Percentiles rank a stretch among this genome's conserved stretches.
phyloP scores from a whole-genome alignment of 2,329 filamentous ascomycete genomes.

The Aspergillus amoenus region DNA sequence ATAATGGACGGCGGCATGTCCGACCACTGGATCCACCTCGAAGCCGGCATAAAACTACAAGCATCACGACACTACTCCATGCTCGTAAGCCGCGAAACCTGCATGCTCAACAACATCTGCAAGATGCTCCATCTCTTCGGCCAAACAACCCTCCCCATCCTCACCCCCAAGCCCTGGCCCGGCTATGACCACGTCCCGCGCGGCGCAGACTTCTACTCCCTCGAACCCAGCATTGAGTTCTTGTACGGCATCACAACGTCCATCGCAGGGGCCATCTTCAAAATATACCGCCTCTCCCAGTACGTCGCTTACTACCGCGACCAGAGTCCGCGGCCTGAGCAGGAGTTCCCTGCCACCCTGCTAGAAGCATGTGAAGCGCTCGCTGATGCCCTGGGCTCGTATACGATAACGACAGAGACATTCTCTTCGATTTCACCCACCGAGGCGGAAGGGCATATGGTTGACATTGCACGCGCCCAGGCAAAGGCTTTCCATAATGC shows the following conservation, averaged over 20 bases:
- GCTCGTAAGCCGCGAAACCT: background rate
- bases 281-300: background rate
- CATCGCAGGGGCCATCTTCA: background rate
- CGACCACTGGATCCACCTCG: background rate
- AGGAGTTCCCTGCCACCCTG: background rate
- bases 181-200: background rate
- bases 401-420: background rate
- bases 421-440: background rate
- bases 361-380: background rate
- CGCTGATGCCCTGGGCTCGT: background rate
- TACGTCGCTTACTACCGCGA: background rate
- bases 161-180: background rate
- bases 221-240: background rate
- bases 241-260: constrained; percentile 10
- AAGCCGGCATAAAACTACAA: background rate
- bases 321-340: background rate
- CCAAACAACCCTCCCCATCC: background rate
- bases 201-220: background rate
- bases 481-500: background rate
- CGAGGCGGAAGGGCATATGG: background rate
- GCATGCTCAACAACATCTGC: background rate
- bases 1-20: background rate
- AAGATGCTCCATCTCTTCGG: background rate
- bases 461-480: background rate
- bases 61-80: background rate